phyloP scores from a whole-genome alignment of 345 rosid species.

The Lenwebbia sp. region DNA sequence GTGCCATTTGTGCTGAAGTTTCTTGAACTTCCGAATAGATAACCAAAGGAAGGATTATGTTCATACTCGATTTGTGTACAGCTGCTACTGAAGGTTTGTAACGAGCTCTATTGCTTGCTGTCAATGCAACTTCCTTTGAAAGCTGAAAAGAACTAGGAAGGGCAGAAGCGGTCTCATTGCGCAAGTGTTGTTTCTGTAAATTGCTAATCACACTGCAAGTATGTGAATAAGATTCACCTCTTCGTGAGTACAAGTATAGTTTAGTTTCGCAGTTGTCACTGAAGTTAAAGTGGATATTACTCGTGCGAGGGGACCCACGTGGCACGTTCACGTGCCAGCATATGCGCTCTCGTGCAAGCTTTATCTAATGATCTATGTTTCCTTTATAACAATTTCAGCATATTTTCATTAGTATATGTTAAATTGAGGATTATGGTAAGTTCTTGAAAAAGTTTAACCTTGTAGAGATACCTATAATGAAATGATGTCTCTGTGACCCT shows the following conservation, averaged over 20 bases:
- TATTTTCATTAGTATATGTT: not conserved
- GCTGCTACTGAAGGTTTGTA: not conserved
- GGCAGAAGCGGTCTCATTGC: not conserved
- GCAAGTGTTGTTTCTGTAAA: not conserved
- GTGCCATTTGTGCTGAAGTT: not conserved
- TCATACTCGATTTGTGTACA: not conserved
- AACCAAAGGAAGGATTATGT: not conserved
- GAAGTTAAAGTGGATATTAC: not conserved
- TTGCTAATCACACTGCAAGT: not conserved
- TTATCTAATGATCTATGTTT: not conserved
- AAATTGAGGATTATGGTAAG: not conserved
- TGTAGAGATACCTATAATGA: not conserved
- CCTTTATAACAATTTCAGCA: not conserved
- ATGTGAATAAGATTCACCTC: not conserved
- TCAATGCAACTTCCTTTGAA: not conserved
- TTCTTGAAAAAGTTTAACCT: not conserved
- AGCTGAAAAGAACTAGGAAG: not conserved
- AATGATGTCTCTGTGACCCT: not conserved
- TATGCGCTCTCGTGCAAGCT: not conserved
- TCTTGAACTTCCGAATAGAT: not conserved
- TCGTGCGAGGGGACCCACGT: not conserved
- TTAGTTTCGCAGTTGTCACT: not conserved
- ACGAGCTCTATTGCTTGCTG: not conserved
- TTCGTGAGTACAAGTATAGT: not conserved
- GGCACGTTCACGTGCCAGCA: not conserved